These are phyloP conservation scores for Monosporascus sp. DNA, from an alignment of 2,329 filamentous ascomycete genomes.

Conservation along the genomic window DNA sequence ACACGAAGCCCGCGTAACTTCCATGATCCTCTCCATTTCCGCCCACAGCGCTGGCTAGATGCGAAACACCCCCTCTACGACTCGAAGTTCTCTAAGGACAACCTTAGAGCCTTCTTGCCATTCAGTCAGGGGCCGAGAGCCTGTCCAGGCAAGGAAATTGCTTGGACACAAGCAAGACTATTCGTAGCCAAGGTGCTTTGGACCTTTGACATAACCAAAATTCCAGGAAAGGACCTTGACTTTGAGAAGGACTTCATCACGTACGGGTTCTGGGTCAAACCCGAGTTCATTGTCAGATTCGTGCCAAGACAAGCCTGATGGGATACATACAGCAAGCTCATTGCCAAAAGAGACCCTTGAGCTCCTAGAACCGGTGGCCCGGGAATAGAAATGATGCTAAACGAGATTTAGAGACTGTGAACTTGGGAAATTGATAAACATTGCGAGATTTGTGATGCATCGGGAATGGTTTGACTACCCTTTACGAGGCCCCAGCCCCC, in stretches of 20 bases:
- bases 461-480: too few species aligned
- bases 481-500: too few species aligned
- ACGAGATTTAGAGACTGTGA: too few species aligned
- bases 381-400: too few species aligned
- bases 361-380: too few species aligned
- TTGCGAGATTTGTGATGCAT: too few species aligned
- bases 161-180: not conserved
- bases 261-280: not conserved
- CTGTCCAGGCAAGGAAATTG: conserved; percentile 1
- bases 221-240: not conserved
- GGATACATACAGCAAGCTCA: too few species aligned
- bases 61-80: not conserved
- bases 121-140: conserved; percentile 1
- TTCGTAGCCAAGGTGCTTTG: not conserved
- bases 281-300: not conserved
- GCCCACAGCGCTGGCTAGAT: conserved; percentile 1
- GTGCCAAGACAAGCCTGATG: not conserved
- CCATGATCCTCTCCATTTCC: not conserved
- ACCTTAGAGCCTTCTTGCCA: not conserved
- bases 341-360: too few species aligned
- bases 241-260: not conserved
- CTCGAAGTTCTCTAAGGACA: not conserved
- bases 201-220: not conserved
- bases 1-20: conserved; percentile 1
- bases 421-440: too few species aligned